Conservation (phyloP, 139 green algal species). For the Astrephomene gubernaculifera region DNA sequence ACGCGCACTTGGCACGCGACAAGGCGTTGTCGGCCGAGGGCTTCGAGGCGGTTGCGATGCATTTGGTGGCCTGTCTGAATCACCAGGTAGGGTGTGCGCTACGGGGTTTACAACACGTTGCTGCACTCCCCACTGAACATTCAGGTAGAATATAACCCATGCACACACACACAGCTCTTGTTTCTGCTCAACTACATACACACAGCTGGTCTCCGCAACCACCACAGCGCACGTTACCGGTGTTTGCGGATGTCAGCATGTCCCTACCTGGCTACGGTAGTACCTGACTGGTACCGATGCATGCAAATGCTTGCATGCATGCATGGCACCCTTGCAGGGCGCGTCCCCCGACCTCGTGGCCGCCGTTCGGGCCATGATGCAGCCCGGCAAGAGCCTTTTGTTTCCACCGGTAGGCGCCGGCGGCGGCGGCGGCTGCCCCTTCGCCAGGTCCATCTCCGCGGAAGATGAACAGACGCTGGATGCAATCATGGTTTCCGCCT, state of each 20-base stretch:
- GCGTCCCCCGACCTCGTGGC: neutral
- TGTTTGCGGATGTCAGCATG: no score
- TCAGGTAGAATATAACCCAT: no score
- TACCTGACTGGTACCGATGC: no score
- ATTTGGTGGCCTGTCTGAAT: neutral
- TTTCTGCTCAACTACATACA: no score
- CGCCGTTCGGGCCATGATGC: neutral
- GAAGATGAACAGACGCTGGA: neutral
- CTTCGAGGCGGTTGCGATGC: neutral
- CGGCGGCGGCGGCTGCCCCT: neutral
- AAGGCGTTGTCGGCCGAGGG: neutral
- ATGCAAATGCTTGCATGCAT: neutral
- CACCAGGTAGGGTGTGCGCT: no score
- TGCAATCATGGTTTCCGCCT: neutral
- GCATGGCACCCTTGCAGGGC: neutral
- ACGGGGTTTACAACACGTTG: no score
- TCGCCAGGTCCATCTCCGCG: neutral
- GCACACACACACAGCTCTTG: no score
- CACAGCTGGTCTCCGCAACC: no score
- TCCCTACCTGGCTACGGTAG: no score
- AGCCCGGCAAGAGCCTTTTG: conserved; percentile 3
- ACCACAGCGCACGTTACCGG: no score
- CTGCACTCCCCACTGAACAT: no score
- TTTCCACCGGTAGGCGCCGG: neutral
- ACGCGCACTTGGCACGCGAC: conserved; percentile 26